Conservation (phyloP, 2,329 filamentous ascomycete genomes). For the Shiraia sp. region DNA sequence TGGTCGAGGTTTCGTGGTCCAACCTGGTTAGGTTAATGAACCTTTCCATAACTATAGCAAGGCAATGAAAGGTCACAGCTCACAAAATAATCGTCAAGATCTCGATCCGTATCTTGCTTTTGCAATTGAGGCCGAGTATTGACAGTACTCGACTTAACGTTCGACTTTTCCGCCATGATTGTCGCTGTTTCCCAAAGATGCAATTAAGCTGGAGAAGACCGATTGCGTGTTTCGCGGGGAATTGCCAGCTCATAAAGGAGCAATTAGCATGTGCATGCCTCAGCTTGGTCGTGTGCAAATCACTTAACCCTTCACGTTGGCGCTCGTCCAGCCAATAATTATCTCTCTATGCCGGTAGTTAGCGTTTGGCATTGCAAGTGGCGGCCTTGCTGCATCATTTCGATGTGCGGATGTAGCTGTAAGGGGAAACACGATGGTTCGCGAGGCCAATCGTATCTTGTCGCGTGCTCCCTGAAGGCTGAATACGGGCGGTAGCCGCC, state of each 20-base stretch:
- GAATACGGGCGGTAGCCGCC: constrained; percentile 5
- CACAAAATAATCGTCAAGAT: constrained; percentile 64
- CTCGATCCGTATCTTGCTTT: constrained; percentile 29
- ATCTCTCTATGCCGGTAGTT: constrained; percentile 8
- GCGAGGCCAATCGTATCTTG: constrained; percentile 12
- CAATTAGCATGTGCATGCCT: no score
- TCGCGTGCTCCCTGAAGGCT: constrained; percentile 1
- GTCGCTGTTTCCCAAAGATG: not conserved
- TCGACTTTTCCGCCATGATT: constrained; percentile 18
- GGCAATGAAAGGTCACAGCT: constrained; percentile 25
- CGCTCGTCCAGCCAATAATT: constrained; percentile 4
- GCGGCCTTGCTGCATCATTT: constrained; percentile 12
- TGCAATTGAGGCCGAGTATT: constrained; percentile 14
- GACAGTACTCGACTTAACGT: constrained; percentile 8
- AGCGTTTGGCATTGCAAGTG: constrained; percentile 16
- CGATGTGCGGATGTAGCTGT: constrained; percentile 8
- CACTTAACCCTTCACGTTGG: constrained; percentile 2
- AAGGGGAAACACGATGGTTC: constrained; percentile 12
- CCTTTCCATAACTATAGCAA: constrained; percentile 6
- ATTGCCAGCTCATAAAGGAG: no score
- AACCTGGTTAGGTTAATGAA: constrained; percentile 22
- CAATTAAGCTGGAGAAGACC: not conserved
- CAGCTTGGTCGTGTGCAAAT: constrained; percentile 11
- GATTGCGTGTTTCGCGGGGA: no score
- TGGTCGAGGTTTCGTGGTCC: constrained; percentile 70